Conservation (phyloP, 169 alveolate genomes). For the Eimeria acervulina region DNA sequence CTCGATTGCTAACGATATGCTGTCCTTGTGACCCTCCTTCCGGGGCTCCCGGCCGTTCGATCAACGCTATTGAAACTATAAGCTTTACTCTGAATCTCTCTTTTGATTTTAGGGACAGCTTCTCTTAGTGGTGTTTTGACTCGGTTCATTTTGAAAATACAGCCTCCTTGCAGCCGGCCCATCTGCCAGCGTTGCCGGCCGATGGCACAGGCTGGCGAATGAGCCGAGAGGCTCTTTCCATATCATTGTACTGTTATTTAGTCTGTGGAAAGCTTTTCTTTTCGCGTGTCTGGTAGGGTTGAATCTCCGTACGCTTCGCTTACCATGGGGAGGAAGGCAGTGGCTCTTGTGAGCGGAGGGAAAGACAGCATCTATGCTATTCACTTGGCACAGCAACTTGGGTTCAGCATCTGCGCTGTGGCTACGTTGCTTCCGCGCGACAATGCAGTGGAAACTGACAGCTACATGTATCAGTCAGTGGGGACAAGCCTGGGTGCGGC, state of each 20-base stretch:
- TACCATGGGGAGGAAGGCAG: conserved; percentile 84
- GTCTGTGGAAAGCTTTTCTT: not conserved
- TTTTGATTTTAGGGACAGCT: not conserved
- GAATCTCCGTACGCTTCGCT: not conserved
- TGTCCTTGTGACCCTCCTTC: not conserved
- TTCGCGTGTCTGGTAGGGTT: not conserved
- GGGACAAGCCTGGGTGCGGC: conserved; percentile 95
- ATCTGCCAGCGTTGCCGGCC: not conserved
- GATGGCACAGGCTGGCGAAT: not conserved
- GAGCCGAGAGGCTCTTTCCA: not conserved
- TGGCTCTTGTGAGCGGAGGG: conserved; percentile 94
- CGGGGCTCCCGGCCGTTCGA: not conserved
- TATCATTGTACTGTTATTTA: not conserved
- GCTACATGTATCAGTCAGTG: conserved; percentile 95
- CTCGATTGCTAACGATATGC: not conserved
- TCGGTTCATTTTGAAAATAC: not conserved
- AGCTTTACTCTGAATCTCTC: no score
- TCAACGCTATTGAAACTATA: no score
- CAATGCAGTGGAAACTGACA: conserved; percentile 78
- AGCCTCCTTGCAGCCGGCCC: not conserved
- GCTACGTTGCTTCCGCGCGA: conserved; percentile 85
- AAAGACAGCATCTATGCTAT: conserved; percentile 91
- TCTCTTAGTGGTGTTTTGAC: not conserved
- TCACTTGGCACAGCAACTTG: conserved; percentile 85
- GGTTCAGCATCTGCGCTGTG: conserved; percentile 83